Conservation (phyloP, 257 asterid genomes). For the Nicotiana tabacum region DNA sequence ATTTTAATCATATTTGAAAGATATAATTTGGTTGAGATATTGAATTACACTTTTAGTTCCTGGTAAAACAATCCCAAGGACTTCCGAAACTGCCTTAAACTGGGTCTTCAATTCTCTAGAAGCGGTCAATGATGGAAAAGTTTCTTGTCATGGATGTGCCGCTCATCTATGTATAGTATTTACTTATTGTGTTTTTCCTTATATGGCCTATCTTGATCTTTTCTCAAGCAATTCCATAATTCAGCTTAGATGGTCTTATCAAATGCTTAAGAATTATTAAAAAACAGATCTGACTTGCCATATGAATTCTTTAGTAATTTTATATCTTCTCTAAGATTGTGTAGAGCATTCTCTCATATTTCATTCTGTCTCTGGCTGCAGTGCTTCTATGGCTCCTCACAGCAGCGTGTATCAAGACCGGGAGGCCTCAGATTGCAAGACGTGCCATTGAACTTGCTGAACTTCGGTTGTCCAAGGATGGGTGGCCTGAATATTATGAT, state of each 20-base stretch:
- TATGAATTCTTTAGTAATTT: not conserved
- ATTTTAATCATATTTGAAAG: not conserved
- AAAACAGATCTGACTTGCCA: not conserved
- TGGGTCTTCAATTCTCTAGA: not conserved
- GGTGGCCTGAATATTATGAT: conserved; percentile 71
- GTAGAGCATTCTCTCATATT: not conserved
- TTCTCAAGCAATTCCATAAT: not conserved
- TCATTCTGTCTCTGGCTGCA: conserved; percentile 26
- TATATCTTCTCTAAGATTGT: not conserved
- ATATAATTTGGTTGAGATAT: not conserved
- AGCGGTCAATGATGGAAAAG: not conserved
- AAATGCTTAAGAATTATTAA: not conserved
- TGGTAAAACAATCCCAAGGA: not conserved
- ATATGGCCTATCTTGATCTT: not conserved
- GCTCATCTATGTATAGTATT: not conserved
- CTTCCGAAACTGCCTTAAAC: not conserved
- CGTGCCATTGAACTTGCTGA: conserved; percentile 62
- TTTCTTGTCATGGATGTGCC: not conserved
- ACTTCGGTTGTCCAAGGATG: conserved; percentile 47
- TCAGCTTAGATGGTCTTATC: not conserved
- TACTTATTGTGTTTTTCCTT: not conserved
- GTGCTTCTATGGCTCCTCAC: conserved; percentile 66
- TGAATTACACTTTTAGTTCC: not conserved
- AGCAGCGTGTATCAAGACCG: conserved; percentile 63
- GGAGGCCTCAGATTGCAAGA: conserved; percentile 60